These are phyloP conservation scores for Aeschynomene evenia DNA, from an alignment of 306 rosid genomes.

Conservation along the genomic window DNA sequence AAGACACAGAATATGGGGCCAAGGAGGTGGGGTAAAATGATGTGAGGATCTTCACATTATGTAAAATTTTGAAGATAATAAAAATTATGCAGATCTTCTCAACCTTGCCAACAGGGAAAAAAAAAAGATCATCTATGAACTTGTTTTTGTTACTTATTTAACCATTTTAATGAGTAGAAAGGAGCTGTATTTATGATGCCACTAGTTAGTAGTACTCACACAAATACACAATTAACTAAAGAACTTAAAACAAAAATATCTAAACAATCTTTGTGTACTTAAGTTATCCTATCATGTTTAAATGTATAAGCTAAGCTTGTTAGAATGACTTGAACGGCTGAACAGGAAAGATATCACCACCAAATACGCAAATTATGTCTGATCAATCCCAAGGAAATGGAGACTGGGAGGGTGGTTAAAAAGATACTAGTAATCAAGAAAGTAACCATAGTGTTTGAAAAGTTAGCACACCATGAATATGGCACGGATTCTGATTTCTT, in stretches of 20 bases:
- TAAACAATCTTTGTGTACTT: neutral
- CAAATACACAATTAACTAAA: neutral
- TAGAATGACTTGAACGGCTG: neutral
- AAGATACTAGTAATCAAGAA: neutral
- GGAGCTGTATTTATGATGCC: neutral
- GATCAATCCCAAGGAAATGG: neutral
- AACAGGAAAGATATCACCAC: neutral
- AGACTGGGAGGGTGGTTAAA: neutral
- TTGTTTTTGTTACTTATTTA: neutral
- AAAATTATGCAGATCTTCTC: neutral
- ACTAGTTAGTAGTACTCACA: neutral
- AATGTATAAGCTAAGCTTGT: neutral
- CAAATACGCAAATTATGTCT: neutral
- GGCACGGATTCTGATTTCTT: constrained; percentile 74
- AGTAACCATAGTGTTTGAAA: neutral
- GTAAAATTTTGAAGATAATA: neutral
- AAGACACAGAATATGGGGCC: neutral
- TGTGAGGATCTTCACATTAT: neutral
- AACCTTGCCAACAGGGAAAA: neutral
- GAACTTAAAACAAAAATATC: neutral
- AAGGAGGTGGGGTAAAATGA: neutral
- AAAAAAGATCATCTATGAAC: neutral
- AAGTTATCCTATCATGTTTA: neutral
- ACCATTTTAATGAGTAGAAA: neutral
- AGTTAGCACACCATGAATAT: constrained; percentile 66